Conservation (phyloP, 306 rosid genomes). For the Lupinus albus region DNA sequence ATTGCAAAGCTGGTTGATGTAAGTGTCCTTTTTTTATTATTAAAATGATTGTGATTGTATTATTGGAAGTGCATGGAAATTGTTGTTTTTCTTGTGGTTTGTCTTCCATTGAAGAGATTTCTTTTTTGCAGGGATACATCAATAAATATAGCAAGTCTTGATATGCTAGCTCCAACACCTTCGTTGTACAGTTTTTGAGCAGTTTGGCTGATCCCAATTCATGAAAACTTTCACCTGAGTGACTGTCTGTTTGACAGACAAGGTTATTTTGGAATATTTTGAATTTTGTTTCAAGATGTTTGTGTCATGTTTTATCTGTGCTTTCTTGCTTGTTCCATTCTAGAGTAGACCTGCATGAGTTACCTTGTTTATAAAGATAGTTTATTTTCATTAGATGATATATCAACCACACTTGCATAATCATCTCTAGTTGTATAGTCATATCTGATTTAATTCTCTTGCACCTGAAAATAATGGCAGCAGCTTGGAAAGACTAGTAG, state of each 20-base stretch:
- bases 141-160: constrained; percentile 80
- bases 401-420: not conserved
- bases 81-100: constrained; percentile 31
- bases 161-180: constrained; percentile 51
- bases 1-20: constrained; percentile 86
- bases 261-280: constrained; percentile 42
- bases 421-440: constrained; percentile 2
- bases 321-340: constrained; percentile 40
- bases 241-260: constrained; percentile 44
- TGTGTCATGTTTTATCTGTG: constrained; percentile 26
- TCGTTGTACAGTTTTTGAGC: constrained; percentile 58
- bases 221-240: constrained; percentile 45
- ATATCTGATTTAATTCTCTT: constrained; percentile 22
- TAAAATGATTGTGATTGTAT: constrained; percentile 28
- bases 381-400: constrained; percentile 27
- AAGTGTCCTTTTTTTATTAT: constrained; percentile 42
- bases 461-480: constrained; percentile 7
- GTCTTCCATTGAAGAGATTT: constrained; percentile 46
- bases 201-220: constrained; percentile 46
- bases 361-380: constrained; percentile 41
- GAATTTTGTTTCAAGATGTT: constrained; percentile 38
- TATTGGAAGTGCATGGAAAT: constrained; percentile 25
- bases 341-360: constrained; percentile 33
- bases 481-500: constrained; percentile 23
- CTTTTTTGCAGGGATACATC: constrained; percentile 86